Evolutionary conservation across 2,329 filamentous ascomycete species (phyloP).

Genomic region (Chrysosphaeria jannelii): DNA sequence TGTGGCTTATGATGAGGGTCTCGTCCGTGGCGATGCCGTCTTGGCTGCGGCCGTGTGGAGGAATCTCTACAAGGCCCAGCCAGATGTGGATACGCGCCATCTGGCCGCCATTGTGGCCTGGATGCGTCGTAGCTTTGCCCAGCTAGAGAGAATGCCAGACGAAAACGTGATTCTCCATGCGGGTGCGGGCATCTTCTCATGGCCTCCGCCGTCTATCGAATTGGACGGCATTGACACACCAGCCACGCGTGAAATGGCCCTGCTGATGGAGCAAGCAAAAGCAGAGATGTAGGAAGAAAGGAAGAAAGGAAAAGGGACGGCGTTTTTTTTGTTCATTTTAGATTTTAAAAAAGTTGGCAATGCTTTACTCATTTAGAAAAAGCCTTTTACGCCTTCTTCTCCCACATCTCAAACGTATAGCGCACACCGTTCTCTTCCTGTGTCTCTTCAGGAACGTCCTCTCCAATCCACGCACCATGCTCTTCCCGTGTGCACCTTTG

Average conservation of each 20-base stretch:
- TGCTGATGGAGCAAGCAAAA: constrained; percentile 6
- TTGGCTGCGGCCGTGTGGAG: constrained; percentile 70
- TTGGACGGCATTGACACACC: constrained; percentile 12
- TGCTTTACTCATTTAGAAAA: no score
- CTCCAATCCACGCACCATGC: constrained; percentile 33
- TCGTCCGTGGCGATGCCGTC: constrained; percentile 47
- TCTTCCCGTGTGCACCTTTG: constrained; percentile 16
- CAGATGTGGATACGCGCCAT: constrained; percentile 17
- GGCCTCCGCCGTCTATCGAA: constrained; percentile 10
- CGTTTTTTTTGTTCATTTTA: constrained; percentile 1
- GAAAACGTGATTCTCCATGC: constrained; percentile 9
- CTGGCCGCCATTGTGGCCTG: constrained; percentile 24
- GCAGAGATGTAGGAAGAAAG: no score
- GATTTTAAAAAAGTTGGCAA: no score
- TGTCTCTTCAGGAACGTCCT: constrained; percentile 23
- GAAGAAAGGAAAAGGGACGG: neutral
- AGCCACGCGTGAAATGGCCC: constrained; percentile 10
- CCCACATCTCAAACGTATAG: constrained; percentile 52
- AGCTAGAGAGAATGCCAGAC: constrained; percentile 20
- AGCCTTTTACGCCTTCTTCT: constrained; percentile 15
- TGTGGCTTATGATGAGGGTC: constrained; percentile 57
- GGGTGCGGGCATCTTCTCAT: constrained; percentile 13
- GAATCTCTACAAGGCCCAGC: constrained; percentile 54
- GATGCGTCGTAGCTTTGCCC: constrained; percentile 18
- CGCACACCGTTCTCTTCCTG: constrained; percentile 30